A percentile compares a stretch with the other conserved stretches of the same genome.
These are phyloP conservation scores for Apiospora pterosperma DNA, from an alignment of 2,329 filamentous ascomycete genomes.

Conservation along the genomic window DNA sequence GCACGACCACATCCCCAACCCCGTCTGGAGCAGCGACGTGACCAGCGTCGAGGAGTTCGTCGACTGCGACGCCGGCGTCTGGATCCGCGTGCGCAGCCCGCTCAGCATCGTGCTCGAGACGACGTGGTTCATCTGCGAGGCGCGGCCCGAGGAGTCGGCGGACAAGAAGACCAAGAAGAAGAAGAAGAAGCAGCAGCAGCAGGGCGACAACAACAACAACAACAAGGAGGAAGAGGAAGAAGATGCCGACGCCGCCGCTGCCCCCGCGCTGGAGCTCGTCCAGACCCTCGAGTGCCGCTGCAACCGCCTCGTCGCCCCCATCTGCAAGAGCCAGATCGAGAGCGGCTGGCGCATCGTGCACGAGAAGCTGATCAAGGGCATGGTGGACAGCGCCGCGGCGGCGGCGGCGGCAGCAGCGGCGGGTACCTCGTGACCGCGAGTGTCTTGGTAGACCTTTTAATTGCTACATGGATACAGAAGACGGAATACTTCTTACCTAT, in stretches of 20 bases:
- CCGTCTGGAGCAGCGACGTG: conserved; percentile 52
- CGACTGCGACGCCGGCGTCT: conserved; percentile 44
- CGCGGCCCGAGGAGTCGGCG: no score
- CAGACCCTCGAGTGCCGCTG: conserved; percentile 49
- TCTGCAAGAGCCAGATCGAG: conserved; percentile 50
- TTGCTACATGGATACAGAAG: no score
- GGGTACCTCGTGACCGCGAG: not conserved
- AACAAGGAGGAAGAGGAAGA: no score
- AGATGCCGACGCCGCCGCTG: no score
- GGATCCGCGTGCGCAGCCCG: conserved; percentile 49
- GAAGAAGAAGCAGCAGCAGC: no score
- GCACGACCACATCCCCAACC: conserved; percentile 50
- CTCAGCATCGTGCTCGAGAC: conserved; percentile 52
- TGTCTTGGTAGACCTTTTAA: not conserved
- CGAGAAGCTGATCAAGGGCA: conserved; percentile 36
- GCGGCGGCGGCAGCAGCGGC: not conserved
- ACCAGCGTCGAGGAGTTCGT: conserved; percentile 53
- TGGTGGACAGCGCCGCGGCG: not conserved
- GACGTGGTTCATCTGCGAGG: conserved; percentile 37
- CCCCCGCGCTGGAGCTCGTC: conserved; percentile 37
- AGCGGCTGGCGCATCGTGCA: conserved; percentile 48
- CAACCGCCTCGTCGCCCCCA: conserved; percentile 44
- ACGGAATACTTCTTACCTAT: no score
- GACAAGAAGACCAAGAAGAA: conserved; percentile 8
- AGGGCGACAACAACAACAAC: no score